Base-by-base conservation (phyloP, 129 eudicot species). In the Sambucus nigra region DNA sequence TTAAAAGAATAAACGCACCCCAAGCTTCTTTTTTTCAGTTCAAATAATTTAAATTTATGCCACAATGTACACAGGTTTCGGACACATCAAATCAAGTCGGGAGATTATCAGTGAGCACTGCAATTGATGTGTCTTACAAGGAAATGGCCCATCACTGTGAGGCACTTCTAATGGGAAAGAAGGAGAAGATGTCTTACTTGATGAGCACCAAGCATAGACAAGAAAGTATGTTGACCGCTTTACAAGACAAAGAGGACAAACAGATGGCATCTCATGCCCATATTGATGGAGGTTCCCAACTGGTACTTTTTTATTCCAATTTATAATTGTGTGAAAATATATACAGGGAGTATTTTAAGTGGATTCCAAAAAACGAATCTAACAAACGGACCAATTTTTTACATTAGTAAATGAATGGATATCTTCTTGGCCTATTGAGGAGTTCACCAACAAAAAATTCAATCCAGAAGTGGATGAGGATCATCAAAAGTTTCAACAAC, bases 91-190 rank as follows among this genome's bases (percentile, higher is more conserved):
- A 86, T 54, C 81, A 91, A 67, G 95, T 82, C 17, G 94, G 94
- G 31, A 76, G 86, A 77, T 60, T 76, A 51, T 91, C 95, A 16
- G 70, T 80, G 51, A 69, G 80, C 68, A 81, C 73, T 14, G 74
- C 82, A 22, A 81, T 84, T 11, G 94, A 82, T 21, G 76, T 81
- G 13, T 69, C 99, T 17, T 91, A 74, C 65, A 75, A 64, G 68
- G 99, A 91, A 74, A 91, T 78, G 82, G 78, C 99, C 25, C 46
- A 59, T 63, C 94, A 82, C 47, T 91, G 99, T 63, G 99, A 89
- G 66, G 66, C 85, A 39, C 77, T 89, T 50, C 54, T 73, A 64
- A 64, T 69, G 44, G 95, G 99, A 52, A 91, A 86, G 67, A 86
- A 85, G 69, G 74, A 77, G 62, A 85, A 77, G 62, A 85, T 91